Percentiles rank a stretch among this genome's conserved stretches.
Conservation (phyloP, 208 protist genomes). For the Trypanosoma caninum region DNA sequence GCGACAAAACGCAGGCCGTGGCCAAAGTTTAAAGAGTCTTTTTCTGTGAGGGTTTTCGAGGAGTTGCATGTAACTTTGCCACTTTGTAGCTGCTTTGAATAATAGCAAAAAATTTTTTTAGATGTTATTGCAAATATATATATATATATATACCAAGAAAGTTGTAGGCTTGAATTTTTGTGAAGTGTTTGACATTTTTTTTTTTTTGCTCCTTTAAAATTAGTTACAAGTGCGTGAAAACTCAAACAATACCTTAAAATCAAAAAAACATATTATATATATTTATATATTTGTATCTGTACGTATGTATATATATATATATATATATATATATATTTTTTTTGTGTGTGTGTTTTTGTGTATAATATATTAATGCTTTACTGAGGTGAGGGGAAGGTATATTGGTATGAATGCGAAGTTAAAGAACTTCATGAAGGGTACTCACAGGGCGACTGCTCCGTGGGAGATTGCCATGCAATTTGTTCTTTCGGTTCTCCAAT, state of each 20-base stretch:
- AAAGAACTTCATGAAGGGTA: conserved; percentile 6
- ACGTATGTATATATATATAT: no score
- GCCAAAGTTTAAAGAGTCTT: conserved; percentile 38
- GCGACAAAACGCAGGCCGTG: conserved; percentile 34
- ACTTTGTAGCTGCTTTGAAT: conserved; percentile 20
- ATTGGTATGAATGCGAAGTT: conserved; percentile 20
- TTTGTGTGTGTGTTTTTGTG: neutral
- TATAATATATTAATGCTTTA: neutral
- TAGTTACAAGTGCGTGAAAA: no score
- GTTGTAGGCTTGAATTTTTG: no score
- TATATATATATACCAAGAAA: no score
- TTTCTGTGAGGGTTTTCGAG: conserved; percentile 24
- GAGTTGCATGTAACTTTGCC: conserved; percentile 36
- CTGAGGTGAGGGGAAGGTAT: neutral
- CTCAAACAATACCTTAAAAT: no score
- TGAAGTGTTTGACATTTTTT: no score
- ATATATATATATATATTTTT: no score
- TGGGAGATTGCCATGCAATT: conserved; percentile 32
- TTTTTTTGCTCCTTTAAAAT: no score
- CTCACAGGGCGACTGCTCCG: neutral
- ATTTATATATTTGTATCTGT: no score
- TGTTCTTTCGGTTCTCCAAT: conserved; percentile 25
- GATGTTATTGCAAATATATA: neutral
- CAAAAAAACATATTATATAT: no score
- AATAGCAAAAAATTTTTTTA: neutral